Base-by-base conservation (phyloP, 257 asterid species). In the Ehretia macrophylla region DNA sequence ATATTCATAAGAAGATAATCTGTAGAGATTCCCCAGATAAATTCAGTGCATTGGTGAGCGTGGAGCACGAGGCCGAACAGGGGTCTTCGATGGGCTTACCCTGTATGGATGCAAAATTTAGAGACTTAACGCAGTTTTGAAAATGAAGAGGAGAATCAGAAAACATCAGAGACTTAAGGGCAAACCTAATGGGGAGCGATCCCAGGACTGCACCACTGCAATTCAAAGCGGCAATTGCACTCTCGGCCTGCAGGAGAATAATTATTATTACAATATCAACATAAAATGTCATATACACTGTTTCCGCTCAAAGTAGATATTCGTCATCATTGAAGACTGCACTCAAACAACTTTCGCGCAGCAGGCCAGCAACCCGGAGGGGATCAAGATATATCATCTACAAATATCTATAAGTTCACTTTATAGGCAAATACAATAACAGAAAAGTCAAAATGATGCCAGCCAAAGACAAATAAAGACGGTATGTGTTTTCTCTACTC, bases 211-310 rank as follows among this genome's bases (percentile, higher is more conserved):
- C 72, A 42, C 72, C 72, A 16, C 72, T 67, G 23, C 59, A 58
- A 51, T 67, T 60, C 66, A 67, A 45, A 67, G 72, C 72, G 18
- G 60, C 66, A 67, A 67, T 67, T 40, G 66, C 66, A 58, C 66
- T 67, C 54, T 59, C 72, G 13, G 66, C 60, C 66, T 65, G 50
- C 51, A 21, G 10, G 39, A 39, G 40, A 14, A n/a, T n/a, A n/a
- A n/a, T 48, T 17, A 63, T 35, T 37, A 18, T 58, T 39, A 32
- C 16, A 12, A 35, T 16, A 56, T 20, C 14, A n/a, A n/a, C n/a
- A 23, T 23, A 55, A 55, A 35, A 22, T 21, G 11, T 32, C 38
- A 6, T 13, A 18, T 14, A 39, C 59, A 48, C 22, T 16, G 11
- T 48, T 48, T 17, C 16, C 0, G 52, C 52, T 48, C 51, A 17